Evolutionary conservation across 2,329 filamentous ascomycete species (phyloP).

Genomic region (Fusarium brevicatenulatum): DNA sequence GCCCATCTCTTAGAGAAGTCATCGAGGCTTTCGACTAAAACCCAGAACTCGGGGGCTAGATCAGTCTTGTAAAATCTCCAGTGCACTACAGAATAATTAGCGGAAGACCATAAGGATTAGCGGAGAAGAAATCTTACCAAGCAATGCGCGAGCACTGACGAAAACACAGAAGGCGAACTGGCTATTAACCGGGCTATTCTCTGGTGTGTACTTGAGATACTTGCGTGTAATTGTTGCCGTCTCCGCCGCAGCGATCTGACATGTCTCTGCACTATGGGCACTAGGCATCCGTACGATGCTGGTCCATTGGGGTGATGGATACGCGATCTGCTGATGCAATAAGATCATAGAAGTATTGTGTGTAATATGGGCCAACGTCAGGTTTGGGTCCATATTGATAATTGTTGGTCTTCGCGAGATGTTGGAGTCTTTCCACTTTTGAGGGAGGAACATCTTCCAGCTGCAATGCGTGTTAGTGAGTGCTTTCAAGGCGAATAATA

Average conservation of each 20-base stretch:
- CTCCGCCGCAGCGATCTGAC: conserved; percentile 57
- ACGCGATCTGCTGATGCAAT: conserved; percentile 60
- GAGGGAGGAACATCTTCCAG: conserved; percentile 49
- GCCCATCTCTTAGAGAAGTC: conserved; percentile 46
- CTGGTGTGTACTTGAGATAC: conserved; percentile 53
- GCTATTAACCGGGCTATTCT: conserved; percentile 25
- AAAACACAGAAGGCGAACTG: conserved; percentile 61
- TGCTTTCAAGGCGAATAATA: rapidly evolving
- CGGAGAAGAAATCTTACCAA: conserved; percentile 31
- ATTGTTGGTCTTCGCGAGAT: conserved; percentile 41
- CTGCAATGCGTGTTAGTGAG: background rate
- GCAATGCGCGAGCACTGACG: conserved; percentile 55
- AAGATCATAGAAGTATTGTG: conserved; percentile 62
- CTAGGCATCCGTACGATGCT: conserved; percentile 51
- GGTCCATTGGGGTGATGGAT: conserved; percentile 48
- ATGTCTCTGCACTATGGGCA: conserved; percentile 59
- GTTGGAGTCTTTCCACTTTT: conserved; percentile 50
- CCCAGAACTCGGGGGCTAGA: conserved; percentile 42
- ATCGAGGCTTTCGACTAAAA: conserved; percentile 44
- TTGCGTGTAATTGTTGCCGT: conserved; percentile 58
- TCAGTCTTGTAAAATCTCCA: conserved; percentile 34
- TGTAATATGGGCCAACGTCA: conserved; percentile 60
- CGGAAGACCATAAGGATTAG: rapidly evolving
- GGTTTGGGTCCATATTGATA: conserved; percentile 58
- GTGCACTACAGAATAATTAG: conserved; percentile 19